These are phyloP conservation scores for Aspergillus fructus DNA, from an alignment of 2,329 filamentous ascomycete species.

Conservation along the genomic window DNA sequence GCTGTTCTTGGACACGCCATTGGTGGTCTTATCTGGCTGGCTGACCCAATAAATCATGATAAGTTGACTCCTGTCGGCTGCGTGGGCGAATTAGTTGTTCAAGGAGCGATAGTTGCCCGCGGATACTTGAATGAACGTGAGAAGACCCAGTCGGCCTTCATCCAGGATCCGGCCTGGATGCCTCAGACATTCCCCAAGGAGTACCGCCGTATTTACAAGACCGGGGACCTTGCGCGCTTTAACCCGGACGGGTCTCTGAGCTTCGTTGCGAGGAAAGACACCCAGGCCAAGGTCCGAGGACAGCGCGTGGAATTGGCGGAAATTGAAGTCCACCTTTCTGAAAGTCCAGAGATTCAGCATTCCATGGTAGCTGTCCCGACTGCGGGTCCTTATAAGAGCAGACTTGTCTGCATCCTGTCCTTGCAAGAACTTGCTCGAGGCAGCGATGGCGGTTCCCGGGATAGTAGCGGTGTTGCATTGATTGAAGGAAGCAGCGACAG, in stretches of 20 bases:
- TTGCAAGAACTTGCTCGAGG: no score
- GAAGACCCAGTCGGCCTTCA: constrained; percentile 24
- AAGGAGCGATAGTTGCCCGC: constrained; percentile 19
- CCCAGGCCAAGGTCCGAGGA: constrained; percentile 1
- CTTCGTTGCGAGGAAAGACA: background rate
- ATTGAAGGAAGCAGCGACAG: background rate
- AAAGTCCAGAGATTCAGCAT: background rate
- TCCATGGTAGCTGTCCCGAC: background rate
- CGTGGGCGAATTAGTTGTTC: constrained; percentile 11
- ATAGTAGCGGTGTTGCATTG: background rate
- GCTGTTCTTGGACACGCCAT: background rate
- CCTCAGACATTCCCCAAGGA: background rate
- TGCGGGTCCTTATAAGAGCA: no score
- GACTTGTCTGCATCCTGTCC: no score
- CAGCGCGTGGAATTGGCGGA: background rate
- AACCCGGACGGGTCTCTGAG: background rate
- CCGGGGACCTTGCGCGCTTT: constrained; percentile 11
- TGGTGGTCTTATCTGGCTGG: constrained; percentile 2
- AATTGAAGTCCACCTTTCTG: background rate
- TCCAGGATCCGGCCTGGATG: constrained; percentile 23
- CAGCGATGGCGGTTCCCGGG: background rate
- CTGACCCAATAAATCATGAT: background rate
- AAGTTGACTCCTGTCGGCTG: constrained; percentile 15
- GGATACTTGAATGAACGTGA: constrained; percentile 38
- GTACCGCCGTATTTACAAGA: constrained; percentile 13